Conservation (phyloP, 1,139 yeast genomes). For the Blastobotrys serpentis region DNA sequence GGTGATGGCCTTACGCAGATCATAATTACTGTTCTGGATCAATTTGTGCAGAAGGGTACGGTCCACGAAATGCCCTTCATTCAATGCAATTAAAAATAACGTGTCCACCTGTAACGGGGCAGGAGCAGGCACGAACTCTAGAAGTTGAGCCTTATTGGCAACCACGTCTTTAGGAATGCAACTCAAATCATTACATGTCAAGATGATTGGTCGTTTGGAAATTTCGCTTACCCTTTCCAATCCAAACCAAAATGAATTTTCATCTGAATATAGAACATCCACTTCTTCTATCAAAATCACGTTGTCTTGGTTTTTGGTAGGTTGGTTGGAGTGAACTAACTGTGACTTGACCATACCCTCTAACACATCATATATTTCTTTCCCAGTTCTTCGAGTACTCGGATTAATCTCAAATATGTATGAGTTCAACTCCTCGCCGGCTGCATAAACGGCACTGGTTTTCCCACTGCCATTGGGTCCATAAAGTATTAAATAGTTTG, state of each 20-base stretch:
- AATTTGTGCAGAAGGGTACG: constrained; percentile 39
- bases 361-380: constrained; percentile 62
- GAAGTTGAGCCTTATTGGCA: constrained; percentile 25
- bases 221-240: constrained; percentile 61
- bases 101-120: constrained; percentile 30
- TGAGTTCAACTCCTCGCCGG: constrained; percentile 62
- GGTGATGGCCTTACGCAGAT: constrained; percentile 56
- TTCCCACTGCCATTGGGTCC: constrained; percentile 83
- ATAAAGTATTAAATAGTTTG: constrained; percentile 50
- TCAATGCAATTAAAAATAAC: constrained; percentile 40
- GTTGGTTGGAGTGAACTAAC: constrained; percentile 55
- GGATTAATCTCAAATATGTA: constrained; percentile 82
- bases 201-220: constrained; percentile 74
- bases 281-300: constrained; percentile 82
- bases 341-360: constrained; percentile 85
- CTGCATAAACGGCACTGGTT: constrained; percentile 69
- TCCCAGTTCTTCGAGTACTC: constrained; percentile 67
- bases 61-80: constrained; percentile 43
- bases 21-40: constrained; percentile 42
- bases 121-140: constrained; percentile 34
- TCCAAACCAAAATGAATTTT: constrained; percentile 76
- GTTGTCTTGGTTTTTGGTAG: constrained; percentile 50
- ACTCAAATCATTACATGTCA: constrained; percentile 64
- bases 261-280: constrained; percentile 77
- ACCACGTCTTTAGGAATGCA: constrained; percentile 48